Evolutionary conservation across 331 rosid genomes (phyloP), one percentile per base, ranked within the genome.

Genomic region (Pyrus hybrid): DNA sequence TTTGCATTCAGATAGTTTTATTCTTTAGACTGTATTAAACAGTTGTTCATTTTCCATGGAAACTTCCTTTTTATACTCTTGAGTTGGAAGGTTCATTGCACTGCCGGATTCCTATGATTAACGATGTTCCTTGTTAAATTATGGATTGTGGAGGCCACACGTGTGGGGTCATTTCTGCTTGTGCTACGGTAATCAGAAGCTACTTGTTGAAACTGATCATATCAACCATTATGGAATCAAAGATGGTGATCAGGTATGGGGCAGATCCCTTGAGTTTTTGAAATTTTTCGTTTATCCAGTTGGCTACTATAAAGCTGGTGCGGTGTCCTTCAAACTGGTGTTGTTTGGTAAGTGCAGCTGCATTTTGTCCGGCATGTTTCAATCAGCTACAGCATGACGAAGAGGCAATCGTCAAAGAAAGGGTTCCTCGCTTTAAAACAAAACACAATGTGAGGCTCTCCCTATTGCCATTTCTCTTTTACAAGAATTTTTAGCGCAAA

Each of bases 121-220:
- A 22, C 28, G 33, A 13, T 51, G 33, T 51, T 57, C 63, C 53
- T 17, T 37, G 35, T 67, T 70, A 2, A 58, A 66, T 22, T 32
- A 83, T 81, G 77, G 54, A 75, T 82, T 53, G 5, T 81, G 83
- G 3, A 93, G 98, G 98, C 80, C 85, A 26, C 96, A 83, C 71
- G 88, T 93, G 67, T 93, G 98, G 98, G 91, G 96, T 53, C 87
- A 85, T 82, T 91, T 93, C 84, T 93, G 97, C 87, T 86, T 91
- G 80, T 81, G 91, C 85, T 90, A 72, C 77, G 84, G 77, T 63
- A 96, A 86, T 78, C 91, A 74, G 63, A 91, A 90, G 82, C 81
- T 93, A 76, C 66, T 91, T 32, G 32, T 79, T 7, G 96, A 88
- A 56, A 73, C 80, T 3, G 88, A 87, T 68, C 71, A 56, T 75